Conservation (phyloP, 1,139 yeast species). For the Trichomonascaceae sp. region DNA sequence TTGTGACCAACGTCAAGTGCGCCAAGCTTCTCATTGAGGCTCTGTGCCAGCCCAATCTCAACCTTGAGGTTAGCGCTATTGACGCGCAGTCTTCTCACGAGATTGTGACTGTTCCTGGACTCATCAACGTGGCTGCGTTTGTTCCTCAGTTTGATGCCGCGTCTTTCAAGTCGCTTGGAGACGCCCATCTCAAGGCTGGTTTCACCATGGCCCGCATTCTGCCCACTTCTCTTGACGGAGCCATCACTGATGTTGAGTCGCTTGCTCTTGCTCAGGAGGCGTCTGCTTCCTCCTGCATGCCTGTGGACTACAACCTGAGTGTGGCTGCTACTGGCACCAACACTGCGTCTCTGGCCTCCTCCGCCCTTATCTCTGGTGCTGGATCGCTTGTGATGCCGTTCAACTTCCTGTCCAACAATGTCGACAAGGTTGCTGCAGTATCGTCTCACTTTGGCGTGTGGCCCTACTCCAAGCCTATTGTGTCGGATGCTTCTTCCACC, state of each 20-base stretch:
- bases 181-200: constrained; percentile 69
- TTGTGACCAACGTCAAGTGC: constrained; percentile 94
- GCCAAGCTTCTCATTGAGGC: constrained; percentile 96
- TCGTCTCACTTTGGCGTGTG: constrained; percentile 71
- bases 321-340: constrained; percentile 74
- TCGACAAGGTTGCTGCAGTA: constrained; percentile 57
- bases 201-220: constrained; percentile 75
- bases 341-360: constrained; percentile 46
- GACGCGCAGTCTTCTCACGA: constrained; percentile 90
- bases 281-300: constrained; percentile 42
- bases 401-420: constrained; percentile 49
- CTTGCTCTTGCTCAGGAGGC: constrained; percentile 41
- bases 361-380: constrained; percentile 46
- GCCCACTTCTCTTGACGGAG: constrained; percentile 57
- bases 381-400: constrained; percentile 76
- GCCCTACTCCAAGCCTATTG: constrained; percentile 76
- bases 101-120: constrained; percentile 74
- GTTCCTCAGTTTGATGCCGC: constrained; percentile 49
- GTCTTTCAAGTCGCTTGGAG: constrained; percentile 49
- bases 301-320: constrained; percentile 67
- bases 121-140: constrained; percentile 69
- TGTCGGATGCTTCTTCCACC: constrained; percentile 86
- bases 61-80: constrained; percentile 56
- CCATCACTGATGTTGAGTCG: constrained; percentile 51
- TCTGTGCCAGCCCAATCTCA: constrained; percentile 44